A percentile compares a stretch with the other conserved stretches of the same genome.
phyloP scores from a whole-genome alignment of 768 basidiomycete genomes.

The Suillus spraguei region DNA sequence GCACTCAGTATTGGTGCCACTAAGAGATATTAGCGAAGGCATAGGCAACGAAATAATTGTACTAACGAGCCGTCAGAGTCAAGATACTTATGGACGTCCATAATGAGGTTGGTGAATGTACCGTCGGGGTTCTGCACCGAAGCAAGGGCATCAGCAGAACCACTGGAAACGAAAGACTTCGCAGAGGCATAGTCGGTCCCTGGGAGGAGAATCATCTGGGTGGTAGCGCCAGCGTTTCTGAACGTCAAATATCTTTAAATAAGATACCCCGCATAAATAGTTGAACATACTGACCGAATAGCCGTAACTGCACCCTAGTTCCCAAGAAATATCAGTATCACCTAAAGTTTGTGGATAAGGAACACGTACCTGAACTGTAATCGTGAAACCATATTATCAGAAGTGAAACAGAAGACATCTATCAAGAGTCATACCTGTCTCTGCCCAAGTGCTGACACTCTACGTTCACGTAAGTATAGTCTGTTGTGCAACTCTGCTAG shows the following conservation, averaged over 20 bases:
- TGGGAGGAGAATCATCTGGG: conserved; percentile 59
- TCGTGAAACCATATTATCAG: background rate
- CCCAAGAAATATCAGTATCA: background rate
- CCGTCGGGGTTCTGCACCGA: conserved; percentile 50
- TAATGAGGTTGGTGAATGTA: conserved; percentile 46
- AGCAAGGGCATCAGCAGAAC: conserved; percentile 50
- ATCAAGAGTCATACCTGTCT: conserved; percentile 20
- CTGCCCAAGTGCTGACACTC: conserved; percentile 50
- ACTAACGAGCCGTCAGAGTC: conserved; percentile 54
- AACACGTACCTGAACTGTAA: conserved; percentile 4
- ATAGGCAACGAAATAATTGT: conserved; percentile 19
- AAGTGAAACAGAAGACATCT: background rate
- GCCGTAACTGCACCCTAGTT: conserved; percentile 66
- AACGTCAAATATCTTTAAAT: background rate
- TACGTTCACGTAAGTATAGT: conserved; percentile 4
- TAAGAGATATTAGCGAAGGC: conserved; percentile 17
- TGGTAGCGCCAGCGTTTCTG: conserved; percentile 41
- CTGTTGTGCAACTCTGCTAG: background rate
- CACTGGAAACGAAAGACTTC: conserved; percentile 48
- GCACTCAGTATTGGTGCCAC: conserved; percentile 47
- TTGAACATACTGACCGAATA: conserved; percentile 54
- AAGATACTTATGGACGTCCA: conserved; percentile 68
- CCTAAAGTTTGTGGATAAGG: background rate
- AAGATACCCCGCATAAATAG: background rate
- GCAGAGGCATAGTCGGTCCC: conserved; percentile 63